These are phyloP conservation scores for Hanseniaspora sp. DNA, from an alignment of 1,139 yeast species.

Conservation along the genomic window DNA sequence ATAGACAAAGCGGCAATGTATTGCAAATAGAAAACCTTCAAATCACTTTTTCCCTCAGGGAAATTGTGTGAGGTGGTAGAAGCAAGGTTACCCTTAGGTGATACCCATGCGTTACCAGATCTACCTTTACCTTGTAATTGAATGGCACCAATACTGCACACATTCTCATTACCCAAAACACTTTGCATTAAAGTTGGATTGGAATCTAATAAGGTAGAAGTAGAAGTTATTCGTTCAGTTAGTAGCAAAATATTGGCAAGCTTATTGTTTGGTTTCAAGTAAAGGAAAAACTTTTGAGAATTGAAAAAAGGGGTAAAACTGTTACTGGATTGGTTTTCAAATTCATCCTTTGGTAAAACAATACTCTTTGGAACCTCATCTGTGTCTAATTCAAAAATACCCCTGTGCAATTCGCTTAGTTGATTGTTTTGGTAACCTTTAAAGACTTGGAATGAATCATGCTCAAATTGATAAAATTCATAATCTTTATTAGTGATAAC, in stretches of 20 bases:
- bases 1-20: constrained; percentile 76
- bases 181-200: constrained; percentile 46
- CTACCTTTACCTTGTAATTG: constrained; percentile 91
- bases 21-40: constrained; percentile 62
- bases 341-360: constrained; percentile 28
- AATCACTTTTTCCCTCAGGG: constrained; percentile 30
- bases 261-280: constrained; percentile 35
- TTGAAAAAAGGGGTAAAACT: constrained; percentile 63
- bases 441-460: constrained; percentile 16
- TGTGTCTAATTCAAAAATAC: constrained; percentile 37
- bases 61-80: constrained; percentile 52
- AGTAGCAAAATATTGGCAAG: constrained; percentile 60
- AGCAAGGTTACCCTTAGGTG: constrained; percentile 85
- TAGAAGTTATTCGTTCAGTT: constrained; percentile 85
- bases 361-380: constrained; percentile 46
- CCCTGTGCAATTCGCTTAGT: constrained; percentile 30
- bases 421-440: constrained; percentile 12
- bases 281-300: constrained; percentile 43
- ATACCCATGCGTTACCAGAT: constrained; percentile 91
- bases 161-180: constrained; percentile 15
- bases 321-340: constrained; percentile 19
- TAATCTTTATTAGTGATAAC: constrained; percentile 10
- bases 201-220: constrained; percentile 64
- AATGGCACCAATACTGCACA: constrained; percentile 49
- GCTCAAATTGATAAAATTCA: constrained; percentile 19